phyloP scores from a whole-genome alignment of 129 eudicot genomes.

The Saussurea involucrata region DNA sequence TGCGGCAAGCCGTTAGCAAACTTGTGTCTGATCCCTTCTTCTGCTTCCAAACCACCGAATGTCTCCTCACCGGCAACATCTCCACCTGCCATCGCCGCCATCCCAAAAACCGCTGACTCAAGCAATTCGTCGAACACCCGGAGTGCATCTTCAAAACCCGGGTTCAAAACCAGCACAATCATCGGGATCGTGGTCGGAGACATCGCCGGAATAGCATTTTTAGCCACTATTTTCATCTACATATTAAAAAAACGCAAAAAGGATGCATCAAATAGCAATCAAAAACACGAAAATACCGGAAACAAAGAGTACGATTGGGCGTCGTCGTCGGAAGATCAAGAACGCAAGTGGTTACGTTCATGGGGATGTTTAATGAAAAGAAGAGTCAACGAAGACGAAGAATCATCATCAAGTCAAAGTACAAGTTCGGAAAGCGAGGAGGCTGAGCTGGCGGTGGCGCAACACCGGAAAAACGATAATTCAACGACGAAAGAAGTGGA shows the following conservation, averaged over 20 bases:
- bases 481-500: conserved; percentile 15
- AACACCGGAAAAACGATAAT: conserved; percentile 3
- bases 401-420: conserved; percentile 23
- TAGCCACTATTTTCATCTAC: conserved; percentile 42
- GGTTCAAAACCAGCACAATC: conserved; percentile 50
- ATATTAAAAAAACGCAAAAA: conserved; percentile 38
- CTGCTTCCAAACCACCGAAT: conserved; percentile 41
- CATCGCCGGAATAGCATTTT: conserved; percentile 49
- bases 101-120: conserved; percentile 57
- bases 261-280: conserved; percentile 11
- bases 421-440: conserved; percentile 45
- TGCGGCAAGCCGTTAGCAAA: conserved; percentile 70
- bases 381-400: conserved; percentile 33
- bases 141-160: conserved; percentile 24
- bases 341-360: conserved; percentile 47
- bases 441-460: conserved; percentile 1
- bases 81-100: conserved; percentile 95
- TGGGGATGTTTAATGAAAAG: conserved; percentile 66
- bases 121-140: conserved; percentile 26
- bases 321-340: conserved; percentile 48
- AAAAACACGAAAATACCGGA: conserved; percentile 21
- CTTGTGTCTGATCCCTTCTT: conserved; percentile 57
- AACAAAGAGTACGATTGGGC: conserved; percentile 58
- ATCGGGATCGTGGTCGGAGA: conserved; percentile 73
- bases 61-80: conserved; percentile 50